These are phyloP conservation scores for Talaromyces ruber DNA, from an alignment of 495 filamentous ascomycete genomes.

Conservation along the genomic window DNA sequence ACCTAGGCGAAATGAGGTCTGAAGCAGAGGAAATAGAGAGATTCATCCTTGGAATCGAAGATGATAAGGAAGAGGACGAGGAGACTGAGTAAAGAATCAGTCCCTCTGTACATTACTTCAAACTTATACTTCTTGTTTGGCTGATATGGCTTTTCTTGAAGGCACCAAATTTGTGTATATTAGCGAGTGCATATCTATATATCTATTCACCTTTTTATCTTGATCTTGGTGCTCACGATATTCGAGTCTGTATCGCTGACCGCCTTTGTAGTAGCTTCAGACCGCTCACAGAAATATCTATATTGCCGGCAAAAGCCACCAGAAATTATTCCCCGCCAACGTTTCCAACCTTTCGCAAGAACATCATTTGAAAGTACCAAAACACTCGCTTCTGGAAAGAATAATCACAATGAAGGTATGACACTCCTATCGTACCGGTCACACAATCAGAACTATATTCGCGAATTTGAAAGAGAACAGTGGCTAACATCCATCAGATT, in stretches of 20 bases:
- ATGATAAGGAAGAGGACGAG: constrained; percentile 1
- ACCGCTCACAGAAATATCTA: neutral
- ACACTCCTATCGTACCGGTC: neutral
- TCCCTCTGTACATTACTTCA: neutral
- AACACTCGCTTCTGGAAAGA: neutral
- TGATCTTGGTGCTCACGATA: neutral
- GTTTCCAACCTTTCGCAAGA: neutral
- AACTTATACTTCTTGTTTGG: neutral
- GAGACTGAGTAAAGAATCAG: neutral
- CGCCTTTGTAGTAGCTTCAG: neutral
- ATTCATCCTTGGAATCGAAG: neutral
- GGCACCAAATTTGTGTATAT: neutral
- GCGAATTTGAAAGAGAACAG: neutral
- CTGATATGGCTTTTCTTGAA: neutral
- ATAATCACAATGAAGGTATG: constrained; percentile 3
- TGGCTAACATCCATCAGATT: constrained; percentile 30
- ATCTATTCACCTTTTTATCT: neutral
- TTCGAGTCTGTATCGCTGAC: neutral
- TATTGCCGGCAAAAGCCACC: constrained; percentile 1
- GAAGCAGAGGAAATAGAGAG: constrained; percentile 7
- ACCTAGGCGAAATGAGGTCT: neutral
- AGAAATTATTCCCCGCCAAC: neutral
- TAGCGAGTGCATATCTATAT: neutral
- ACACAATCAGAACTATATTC: neutral
- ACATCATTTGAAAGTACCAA: neutral